phyloP scores from a whole-genome alignment of 805 yeast species.

The Cephaloascus fragrans region DNA sequence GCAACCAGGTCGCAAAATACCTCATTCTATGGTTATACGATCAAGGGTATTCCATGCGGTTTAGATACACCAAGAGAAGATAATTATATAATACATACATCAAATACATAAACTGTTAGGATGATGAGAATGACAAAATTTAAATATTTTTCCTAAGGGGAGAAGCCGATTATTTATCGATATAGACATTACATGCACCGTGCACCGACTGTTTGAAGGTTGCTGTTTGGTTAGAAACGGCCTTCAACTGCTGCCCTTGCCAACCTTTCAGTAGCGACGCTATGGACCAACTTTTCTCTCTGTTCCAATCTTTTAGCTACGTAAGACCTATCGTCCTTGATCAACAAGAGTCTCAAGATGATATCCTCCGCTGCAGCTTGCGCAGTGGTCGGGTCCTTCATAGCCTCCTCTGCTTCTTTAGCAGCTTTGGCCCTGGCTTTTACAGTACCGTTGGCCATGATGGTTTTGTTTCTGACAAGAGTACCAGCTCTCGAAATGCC shows the following conservation, averaged over 20 bases:
- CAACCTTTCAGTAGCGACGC: conserved; percentile 42
- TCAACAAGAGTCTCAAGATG: conserved; percentile 58
- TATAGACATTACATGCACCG: too few species aligned
- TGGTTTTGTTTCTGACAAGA: conserved; percentile 54
- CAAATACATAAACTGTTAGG: too few species aligned
- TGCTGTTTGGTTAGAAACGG: conserved; percentile 11
- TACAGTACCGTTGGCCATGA: conserved; percentile 63
- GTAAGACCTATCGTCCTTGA: conserved; percentile 51
- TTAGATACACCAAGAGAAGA: too few species aligned
- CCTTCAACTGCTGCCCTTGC: conserved; percentile 39
- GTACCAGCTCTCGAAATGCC: conserved; percentile 25
- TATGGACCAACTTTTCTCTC: conserved; percentile 48
- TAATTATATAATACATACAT: too few species aligned
- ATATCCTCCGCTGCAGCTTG: conserved; percentile 49
- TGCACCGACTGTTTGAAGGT: too few species aligned
- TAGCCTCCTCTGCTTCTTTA: conserved; percentile 28
- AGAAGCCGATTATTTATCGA: too few species aligned
- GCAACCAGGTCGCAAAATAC: too few species aligned
- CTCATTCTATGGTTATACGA: too few species aligned
- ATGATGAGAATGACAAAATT: too few species aligned
- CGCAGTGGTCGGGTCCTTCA: conserved; percentile 25
- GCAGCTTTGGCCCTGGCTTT: conserved; percentile 38
- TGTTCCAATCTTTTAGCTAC: conserved; percentile 52
- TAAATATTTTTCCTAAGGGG: too few species aligned
- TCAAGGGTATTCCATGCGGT: too few species aligned